Conservation (phyloP, 2,329 filamentous ascomycete species). For the Pyrenophora tritici-repentis region DNA sequence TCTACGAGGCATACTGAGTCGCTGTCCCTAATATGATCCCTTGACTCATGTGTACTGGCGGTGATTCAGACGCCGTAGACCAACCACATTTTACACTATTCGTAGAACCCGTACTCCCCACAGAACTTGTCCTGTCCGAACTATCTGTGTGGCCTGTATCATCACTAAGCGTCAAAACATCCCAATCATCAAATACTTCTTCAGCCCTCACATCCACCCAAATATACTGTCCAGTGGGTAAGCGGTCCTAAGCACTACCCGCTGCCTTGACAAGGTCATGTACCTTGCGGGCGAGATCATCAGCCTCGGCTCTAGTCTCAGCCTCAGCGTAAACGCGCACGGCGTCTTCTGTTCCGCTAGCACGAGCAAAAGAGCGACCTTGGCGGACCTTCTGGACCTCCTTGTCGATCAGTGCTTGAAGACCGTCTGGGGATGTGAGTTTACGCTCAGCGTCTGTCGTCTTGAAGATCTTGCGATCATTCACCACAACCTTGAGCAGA, state of each 20-base stretch:
- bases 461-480: slow-evolving; percentile 85
- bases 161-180: too few relatives aligned
- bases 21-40: too few relatives aligned
- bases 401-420: slow-evolving; percentile 85
- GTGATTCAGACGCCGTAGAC: not conserved
- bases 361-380: slow-evolving; percentile 86
- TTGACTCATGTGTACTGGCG: not conserved
- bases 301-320: slow-evolving; percentile 83
- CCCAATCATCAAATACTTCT: not conserved
- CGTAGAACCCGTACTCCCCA: not conserved
- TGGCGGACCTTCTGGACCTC: slow-evolving; percentile 89
- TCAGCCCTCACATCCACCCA: not conserved
- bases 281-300: slow-evolving; percentile 86
- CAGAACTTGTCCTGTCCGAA: too few relatives aligned
- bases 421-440: slow-evolving; percentile 76
- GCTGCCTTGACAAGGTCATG: slow-evolving; percentile 68
- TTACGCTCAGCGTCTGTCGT: slow-evolving; percentile 91
- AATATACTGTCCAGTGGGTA: not conserved
- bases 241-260: slow-evolving; percentile 26
- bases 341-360: slow-evolving; percentile 93
- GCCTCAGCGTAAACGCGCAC: slow-evolving; percentile 96
- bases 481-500: slow-evolving; percentile 89
- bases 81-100: not conserved
- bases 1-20: too few relatives aligned
- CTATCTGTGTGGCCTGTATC: not conserved